Conservation (phyloP, 176 grass and related monocot genomes). For the Musa troglodytarum region DNA sequence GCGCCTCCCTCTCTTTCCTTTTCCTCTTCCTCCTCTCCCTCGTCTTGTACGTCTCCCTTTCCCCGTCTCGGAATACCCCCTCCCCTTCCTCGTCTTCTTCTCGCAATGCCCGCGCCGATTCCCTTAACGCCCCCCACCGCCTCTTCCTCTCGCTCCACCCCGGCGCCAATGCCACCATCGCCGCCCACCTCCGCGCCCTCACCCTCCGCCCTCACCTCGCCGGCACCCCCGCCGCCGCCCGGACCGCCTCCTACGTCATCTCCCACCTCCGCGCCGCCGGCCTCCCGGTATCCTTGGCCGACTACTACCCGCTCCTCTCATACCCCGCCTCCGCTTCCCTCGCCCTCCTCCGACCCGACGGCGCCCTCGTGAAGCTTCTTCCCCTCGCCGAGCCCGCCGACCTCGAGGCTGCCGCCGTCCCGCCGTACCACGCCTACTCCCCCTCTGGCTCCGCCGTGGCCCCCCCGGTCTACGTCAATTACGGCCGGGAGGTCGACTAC, state of each 20-base stretch:
- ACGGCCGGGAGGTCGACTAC: slow-evolving; percentile 69
- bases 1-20: not conserved
- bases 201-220: slow-evolving; percentile 74
- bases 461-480: slow-evolving; percentile 70
- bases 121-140: not conserved
- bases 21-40: slow-evolving; percentile 14
- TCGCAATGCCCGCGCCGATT: not conserved
- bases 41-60: slow-evolving; percentile 26
- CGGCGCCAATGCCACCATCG: slow-evolving; percentile 62
- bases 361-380: slow-evolving; percentile 29
- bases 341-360: slow-evolving; percentile 42
- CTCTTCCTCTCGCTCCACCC: slow-evolving; percentile 53
- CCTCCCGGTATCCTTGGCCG: slow-evolving; percentile 32
- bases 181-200: slow-evolving; percentile 46
- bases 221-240: slow-evolving; percentile 33
- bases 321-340: slow-evolving; percentile 59
- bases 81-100: slow-evolving; percentile 3
- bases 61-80: slow-evolving; percentile 24
- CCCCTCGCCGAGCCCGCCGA: slow-evolving; percentile 64
- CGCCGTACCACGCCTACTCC: slow-evolving; percentile 80
- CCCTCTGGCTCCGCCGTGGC: slow-evolving; percentile 48
- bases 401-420: slow-evolving; percentile 19
- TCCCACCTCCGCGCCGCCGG: slow-evolving; percentile 36
- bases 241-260: slow-evolving; percentile 35
- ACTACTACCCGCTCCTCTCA: slow-evolving; percentile 65